Base-by-base conservation (phyloP, 345 rosid genomes). In the Populus tremula region DNA sequence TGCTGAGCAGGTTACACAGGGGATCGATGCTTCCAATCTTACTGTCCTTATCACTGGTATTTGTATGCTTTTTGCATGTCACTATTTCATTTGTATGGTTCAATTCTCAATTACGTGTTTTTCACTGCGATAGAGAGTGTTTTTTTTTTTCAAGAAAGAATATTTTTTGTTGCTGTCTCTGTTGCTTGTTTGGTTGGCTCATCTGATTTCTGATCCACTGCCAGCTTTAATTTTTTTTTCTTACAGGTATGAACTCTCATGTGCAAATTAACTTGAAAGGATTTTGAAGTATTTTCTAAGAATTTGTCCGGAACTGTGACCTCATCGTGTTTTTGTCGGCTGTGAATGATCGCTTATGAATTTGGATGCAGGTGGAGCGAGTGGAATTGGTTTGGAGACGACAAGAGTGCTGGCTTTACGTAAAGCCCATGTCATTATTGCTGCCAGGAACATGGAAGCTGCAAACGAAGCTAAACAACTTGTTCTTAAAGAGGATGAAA, bases 301-400 rank as follows among this genome's bases (percentile, higher is more conserved):
- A 38, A 38, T 5, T 5, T 38, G 39, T 38, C 8, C 8, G 6
- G 39, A 38, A 38, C 39, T 41, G 45, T 41, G 45, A 41, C 45
- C 13, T 2, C 11, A 12, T 10, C 45, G 45, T 41, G 13, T 10
- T 41, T 41, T 12, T 10, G 14, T 70, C 17, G 56, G 21, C 12
- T 8, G 2, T 6, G 70, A 38, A 31, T 25, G 27, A 9, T 10
- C 27, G 53, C 21, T 12, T 66, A 41, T 17, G 31, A 41, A 23
- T 6, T 13, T 38, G 11, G 43, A 36, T 74, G 70, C 81, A 95
- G 98, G 99, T 76, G 99, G 98, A 66, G 93, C 97, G 20, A 86
- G 93, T 78, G 98, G 98, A 70, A 96, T 96, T 54, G 99, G 99
- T 25, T 77, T 92, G 69, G 99, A 96, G 84, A 89, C 99, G 21